Percentiles rank a stretch among this genome's conserved stretches.
Conservation (phyloP, 495 filamentous ascomycete genomes). For the Trichoderma orchidacearum region DNA sequence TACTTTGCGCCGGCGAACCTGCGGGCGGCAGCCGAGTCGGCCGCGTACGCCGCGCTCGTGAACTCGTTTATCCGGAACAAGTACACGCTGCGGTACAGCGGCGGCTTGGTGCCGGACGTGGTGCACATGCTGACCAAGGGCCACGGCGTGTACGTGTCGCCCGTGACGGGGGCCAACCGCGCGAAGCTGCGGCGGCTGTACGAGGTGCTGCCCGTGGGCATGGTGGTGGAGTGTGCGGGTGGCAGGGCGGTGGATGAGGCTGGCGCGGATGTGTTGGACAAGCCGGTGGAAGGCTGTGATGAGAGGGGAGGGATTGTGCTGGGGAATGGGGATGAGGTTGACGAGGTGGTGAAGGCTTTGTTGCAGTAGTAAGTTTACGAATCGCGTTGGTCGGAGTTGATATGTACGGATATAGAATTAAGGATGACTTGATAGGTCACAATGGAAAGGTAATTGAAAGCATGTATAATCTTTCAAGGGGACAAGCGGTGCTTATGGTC, state of each 20-base stretch:
- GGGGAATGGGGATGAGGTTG: constrained; percentile 32
- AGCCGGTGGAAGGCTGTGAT: constrained; percentile 18
- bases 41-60: constrained; percentile 27
- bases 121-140: constrained; percentile 38
- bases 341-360: constrained; percentile 12
- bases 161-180: constrained; percentile 25
- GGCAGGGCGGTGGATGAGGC: constrained; percentile 27
- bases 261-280: constrained; percentile 24
- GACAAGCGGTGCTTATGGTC: too few species aligned
- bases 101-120: constrained; percentile 39
- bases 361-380: too few species aligned
- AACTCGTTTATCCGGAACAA: constrained; percentile 21
- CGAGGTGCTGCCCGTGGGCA: constrained; percentile 34
- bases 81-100: constrained; percentile 38
- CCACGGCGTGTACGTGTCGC: constrained; percentile 36
- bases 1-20: constrained; percentile 44
- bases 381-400: background rate
- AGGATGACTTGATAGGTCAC: background rate
- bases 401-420: background rate
- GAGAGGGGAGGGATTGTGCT: constrained; percentile 35
- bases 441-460: too few species aligned
- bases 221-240: constrained; percentile 38
- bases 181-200: constrained; percentile 37
- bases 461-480: too few species aligned
- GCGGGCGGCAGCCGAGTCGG: constrained; percentile 27